These are phyloP conservation scores for Ophiocordyceps sinensis DNA, from an alignment of 2,329 filamentous ascomycete genomes.

Conservation along the genomic window DNA sequence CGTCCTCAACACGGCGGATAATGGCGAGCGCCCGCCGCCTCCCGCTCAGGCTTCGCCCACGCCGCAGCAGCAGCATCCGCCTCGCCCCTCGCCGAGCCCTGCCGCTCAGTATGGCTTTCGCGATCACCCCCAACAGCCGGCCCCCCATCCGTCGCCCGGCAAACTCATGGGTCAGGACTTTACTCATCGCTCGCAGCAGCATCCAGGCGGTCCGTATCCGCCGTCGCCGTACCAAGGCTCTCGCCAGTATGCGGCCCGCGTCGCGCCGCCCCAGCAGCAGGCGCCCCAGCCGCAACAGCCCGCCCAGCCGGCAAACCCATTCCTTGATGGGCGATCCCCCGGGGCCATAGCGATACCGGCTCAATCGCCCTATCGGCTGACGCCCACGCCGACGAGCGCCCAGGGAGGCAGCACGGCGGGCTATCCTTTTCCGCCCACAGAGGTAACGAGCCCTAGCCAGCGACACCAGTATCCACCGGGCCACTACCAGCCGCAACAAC, in stretches of 20 bases:
- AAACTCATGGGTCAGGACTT: slow-evolving; percentile 32
- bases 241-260: slow-evolving; percentile 27
- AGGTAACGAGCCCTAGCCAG: slow-evolving; percentile 34
- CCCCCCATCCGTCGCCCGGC: slow-evolving; percentile 32
- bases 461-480: slow-evolving; percentile 35
- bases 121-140: slow-evolving; percentile 37
- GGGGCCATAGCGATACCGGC: slow-evolving; percentile 19
- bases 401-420: slow-evolving; percentile 26
- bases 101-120: slow-evolving; percentile 28
- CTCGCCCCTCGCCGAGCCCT: slow-evolving; percentile 21
- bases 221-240: slow-evolving; percentile 24
- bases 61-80: slow-evolving; percentile 17
- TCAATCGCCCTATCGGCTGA: slow-evolving; percentile 32
- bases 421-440: slow-evolving; percentile 35
- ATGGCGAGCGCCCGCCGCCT: slow-evolving; percentile 21
- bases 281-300: slow-evolving; percentile 8
- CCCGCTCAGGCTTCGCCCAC: slow-evolving; percentile 15
- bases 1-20: slow-evolving; percentile 39
- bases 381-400: slow-evolving; percentile 24
- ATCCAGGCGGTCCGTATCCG: slow-evolving; percentile 19
- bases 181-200: slow-evolving; percentile 15
- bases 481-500: slow-evolving; percentile 26
- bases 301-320: slow-evolving; percentile 11
- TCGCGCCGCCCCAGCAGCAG: slow-evolving; percentile 28
- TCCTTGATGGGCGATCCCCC: slow-evolving; percentile 36